Evolutionary conservation across 495 filamentous ascomycete genomes (phyloP).

Genomic region (Lasiosphaeris hirsuta): DNA sequence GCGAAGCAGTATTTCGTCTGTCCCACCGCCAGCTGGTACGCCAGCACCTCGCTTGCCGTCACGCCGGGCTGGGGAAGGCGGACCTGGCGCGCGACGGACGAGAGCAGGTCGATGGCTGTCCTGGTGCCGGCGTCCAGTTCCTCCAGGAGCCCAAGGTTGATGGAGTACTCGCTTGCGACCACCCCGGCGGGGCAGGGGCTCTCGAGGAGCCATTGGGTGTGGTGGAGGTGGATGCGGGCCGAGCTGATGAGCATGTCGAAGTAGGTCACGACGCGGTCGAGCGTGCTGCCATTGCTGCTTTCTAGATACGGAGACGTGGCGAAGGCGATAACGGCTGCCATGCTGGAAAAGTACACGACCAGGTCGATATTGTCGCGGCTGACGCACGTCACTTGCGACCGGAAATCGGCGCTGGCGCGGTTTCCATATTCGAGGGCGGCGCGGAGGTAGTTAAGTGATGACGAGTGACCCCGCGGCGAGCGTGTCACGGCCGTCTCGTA

Average conservation of each 20-base stretch:
- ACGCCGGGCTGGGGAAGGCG: neutral
- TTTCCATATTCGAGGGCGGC: neutral
- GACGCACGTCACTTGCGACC: neutral
- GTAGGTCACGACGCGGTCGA: neutral
- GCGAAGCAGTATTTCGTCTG: slow-evolving; percentile 12
- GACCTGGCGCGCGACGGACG: neutral
- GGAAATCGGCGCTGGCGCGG: slow-evolving; percentile 1
- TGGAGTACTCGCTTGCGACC: neutral
- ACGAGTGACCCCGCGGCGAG: too few species aligned
- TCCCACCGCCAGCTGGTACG: neutral
- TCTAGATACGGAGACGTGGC: too few species aligned
- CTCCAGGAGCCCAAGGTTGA: neutral
- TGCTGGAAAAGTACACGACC: slow-evolving; percentile 3
- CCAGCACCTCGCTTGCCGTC: neutral
- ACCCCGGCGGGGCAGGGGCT: neutral
- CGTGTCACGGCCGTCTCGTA: too few species aligned
- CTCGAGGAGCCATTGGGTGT: slow-evolving; percentile 3
- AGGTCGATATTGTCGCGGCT: slow-evolving; percentile 7
- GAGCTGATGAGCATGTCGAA: neutral
- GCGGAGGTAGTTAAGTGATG: neutral
- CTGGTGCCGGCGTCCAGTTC: neutral
- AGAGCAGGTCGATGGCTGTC: neutral
- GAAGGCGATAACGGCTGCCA: slow-evolving; percentile 1
- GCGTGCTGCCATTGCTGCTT: neutral
- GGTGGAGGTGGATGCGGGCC: neutral